A percentile compares a stretch with the other conserved stretches of the same genome.
Evolutionary conservation across 805 yeast genomes (phyloP).

Genomic region (Sugiyamaella americana): DNA sequence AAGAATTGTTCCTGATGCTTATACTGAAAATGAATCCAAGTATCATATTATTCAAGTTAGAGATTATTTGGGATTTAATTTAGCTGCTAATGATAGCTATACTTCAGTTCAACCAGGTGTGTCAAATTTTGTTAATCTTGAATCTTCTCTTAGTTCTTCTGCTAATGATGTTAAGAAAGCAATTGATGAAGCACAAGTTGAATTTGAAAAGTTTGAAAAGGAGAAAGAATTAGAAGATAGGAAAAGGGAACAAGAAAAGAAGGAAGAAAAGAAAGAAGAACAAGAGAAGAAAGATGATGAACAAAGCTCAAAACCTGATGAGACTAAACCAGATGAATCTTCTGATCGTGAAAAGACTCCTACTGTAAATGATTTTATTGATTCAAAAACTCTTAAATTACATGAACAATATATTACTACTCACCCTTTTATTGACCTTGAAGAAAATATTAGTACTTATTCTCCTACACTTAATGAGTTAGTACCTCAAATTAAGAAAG

Average conservation of each 20-base stretch:
- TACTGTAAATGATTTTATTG: background rate
- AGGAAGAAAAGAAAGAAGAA: conserved; percentile 9
- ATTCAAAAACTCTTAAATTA: too few species aligned
- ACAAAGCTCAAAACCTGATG: background rate
- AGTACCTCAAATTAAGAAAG: conserved; percentile 1
- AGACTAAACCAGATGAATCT: background rate
- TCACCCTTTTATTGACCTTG: conserved; percentile 18
- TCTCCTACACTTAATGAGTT: conserved; percentile 16
- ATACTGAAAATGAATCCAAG: conserved; percentile 54
- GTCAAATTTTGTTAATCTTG: conserved; percentile 37
- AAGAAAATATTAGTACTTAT: conserved; percentile 19
- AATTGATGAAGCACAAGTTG: conserved; percentile 11
- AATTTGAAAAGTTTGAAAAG: conserved; percentile 2
- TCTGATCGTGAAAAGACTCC: conserved; percentile 2
- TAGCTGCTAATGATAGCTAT: conserved; percentile 27
- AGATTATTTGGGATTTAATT: conserved; percentile 47
- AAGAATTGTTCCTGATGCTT: conserved; percentile 46
- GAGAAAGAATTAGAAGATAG: conserved; percentile 2
- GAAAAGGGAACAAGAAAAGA: background rate
- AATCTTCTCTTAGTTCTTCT: conserved; percentile 13
- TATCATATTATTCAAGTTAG: conserved; percentile 61
- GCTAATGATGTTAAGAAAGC: conserved; percentile 15
- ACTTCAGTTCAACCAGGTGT: conserved; percentile 40
- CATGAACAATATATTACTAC: conserved; percentile 12
- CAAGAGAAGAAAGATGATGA: conserved; percentile 6